Base-by-base conservation (phyloP, 352 stramenopile species). In the Thraustotheca clavata region DNA sequence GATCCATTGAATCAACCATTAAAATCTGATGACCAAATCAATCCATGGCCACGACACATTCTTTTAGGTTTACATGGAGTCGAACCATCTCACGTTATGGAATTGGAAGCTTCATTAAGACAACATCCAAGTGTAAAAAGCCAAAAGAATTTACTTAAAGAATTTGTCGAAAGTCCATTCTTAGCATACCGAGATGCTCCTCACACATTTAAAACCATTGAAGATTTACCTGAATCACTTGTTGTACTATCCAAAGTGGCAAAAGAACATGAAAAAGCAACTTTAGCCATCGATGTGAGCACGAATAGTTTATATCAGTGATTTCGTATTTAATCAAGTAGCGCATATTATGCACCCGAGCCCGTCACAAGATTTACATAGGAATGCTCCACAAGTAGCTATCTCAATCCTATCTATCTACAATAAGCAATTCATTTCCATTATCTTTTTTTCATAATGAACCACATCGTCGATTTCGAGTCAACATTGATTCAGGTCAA, bases 81-180 rank as follows among this genome's bases (percentile, higher is more conserved):
- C 14, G 75, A 71, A 0, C 39, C 65, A 14, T 35, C 54, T 2
- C 72, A 79, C 4, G 60, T 91, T 8, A 79, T 77, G 18, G 67
- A 69, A 4, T 70, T 85, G 0, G 82, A 91, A 16, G 68, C 55
- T 24, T 66, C 82, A 20, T 48, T 91, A 48, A 78, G 82, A 27
- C 73, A 83, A 59, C 88, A 89, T 39, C 79, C 87, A 65, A 91
- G 82, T 39, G 73, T 84, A 40, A 91, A 91, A 62, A 87, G 77
- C 22, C 82, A 91, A 60, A 91, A 91, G 71, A 91, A 89, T 57
- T 76, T 76, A 8, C 76, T 91, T 65, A 91, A 89, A 60, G 82
- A 91, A 68, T 69, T 91, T 8, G 50, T 91, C 7, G 82, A 91
- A 57, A 74, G 72, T 43, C 80, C 80, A 5, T 80, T 89, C 57